Base-by-base conservation (phyloP, 345 rosid species). In the Linum lewisii region DNA sequence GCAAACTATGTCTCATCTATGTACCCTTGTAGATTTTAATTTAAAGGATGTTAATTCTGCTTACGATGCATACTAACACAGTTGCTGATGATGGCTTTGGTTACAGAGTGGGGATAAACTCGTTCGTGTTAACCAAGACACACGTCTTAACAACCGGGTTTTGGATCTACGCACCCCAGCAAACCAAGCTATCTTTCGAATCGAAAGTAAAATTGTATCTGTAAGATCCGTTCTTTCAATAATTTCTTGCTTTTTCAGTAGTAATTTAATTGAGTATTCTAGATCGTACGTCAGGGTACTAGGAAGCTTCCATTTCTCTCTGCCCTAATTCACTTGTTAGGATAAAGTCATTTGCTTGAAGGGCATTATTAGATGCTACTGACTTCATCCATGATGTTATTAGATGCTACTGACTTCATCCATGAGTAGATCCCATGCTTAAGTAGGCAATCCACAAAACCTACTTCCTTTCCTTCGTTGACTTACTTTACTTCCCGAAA, bases 121-220 rank as follows among this genome's bases (percentile, higher is more conserved):
- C n/a, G n/a, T n/a, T n/a, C 87, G 94, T 54, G 95, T 87, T 21
- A 81, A 83, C 70, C 97, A 84, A 75, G 94, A 89, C 52, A 89
- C 90, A 5, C 87, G 99, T 24, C 69, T 93, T 69, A 86, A 86
- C 59, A 56, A 72, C 53, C 78, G 91, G 61, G 85, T 81, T 74
- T 67, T 93, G n/a, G 94, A 93, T 72, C 0, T 86, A 5, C 75
- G 99, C 44, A 89, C 91, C 47, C 82, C 86, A 5, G 87, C 97
- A 50, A 86, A 87, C 75, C 94, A 87, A 69, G 95, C 79, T 42
- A 83, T 89, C 58, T 89, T 89, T 66, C 81, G 71, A 38, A 76
- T 89, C 71, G 88, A 83, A 62, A 58, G 73, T 64, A 77, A 85
- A 67, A 81, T 85, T 36, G 36, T 69, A 50, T 68, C 54, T 34